phyloP scores from a whole-genome alignment of 2,329 filamentous ascomycete genomes.

The Claviceps purpurea region DNA sequence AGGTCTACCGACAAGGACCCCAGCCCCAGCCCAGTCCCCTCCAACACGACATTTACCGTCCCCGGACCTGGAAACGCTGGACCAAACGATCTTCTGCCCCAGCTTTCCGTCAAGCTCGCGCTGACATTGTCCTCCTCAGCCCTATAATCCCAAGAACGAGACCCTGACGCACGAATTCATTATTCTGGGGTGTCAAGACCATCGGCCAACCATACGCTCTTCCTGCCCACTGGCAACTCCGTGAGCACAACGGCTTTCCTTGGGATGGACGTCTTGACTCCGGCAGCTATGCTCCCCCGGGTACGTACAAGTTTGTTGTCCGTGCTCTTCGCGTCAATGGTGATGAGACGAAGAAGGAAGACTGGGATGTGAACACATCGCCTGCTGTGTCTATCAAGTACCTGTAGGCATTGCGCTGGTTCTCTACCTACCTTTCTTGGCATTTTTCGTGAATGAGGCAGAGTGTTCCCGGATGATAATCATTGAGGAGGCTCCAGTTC shows the following conservation, averaged over 20 bases:
- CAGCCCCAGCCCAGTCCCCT: slow-evolving; percentile 9
- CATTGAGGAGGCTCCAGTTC: too few relatives aligned
- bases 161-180: slow-evolving; percentile 12
- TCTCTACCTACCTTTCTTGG: too few relatives aligned
- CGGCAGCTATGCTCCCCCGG: slow-evolving; percentile 33
- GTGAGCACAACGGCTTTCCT: slow-evolving; percentile 6
- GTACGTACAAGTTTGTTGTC: slow-evolving; percentile 34
- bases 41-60: slow-evolving; percentile 27
- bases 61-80: slow-evolving; percentile 25
- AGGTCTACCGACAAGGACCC: slow-evolving; percentile 20
- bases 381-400: slow-evolving; percentile 33
- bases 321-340: slow-evolving; percentile 39
- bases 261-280: slow-evolving; percentile 36
- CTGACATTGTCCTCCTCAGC: slow-evolving; percentile 29
- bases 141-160: slow-evolving; percentile 9
- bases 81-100: slow-evolving; percentile 21
- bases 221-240: slow-evolving; percentile 23
- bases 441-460: too few relatives aligned
- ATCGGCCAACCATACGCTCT: slow-evolving; percentile 29
- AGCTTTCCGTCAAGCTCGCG: slow-evolving; percentile 25
- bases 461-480: too few relatives aligned
- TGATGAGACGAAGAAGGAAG: slow-evolving; percentile 25
- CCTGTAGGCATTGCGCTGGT: slow-evolving; percentile 1
- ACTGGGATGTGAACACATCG: slow-evolving; percentile 34
- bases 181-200: slow-evolving; percentile 23